phyloP scores from a whole-genome alignment of 305 asterid species.

The Ilex paraguariensis region DNA sequence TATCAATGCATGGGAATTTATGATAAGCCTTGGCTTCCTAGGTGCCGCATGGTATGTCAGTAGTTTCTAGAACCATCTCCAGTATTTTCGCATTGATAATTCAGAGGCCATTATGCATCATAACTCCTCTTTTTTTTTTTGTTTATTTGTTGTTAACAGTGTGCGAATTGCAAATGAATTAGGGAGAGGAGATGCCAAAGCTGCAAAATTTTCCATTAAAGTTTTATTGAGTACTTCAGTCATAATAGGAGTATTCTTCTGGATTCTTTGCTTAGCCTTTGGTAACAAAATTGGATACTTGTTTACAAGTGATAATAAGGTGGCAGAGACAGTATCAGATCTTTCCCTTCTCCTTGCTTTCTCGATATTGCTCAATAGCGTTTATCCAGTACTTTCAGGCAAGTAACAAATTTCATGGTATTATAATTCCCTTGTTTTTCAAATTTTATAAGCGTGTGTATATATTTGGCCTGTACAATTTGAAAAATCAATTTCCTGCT shows the following conservation, averaged over 20 bases:
- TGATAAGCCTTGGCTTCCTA: constrained; percentile 56
- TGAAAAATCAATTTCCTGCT: no score
- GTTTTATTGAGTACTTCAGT: constrained; percentile 38
- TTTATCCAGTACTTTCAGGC: constrained; percentile 61
- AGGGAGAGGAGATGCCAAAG: constrained; percentile 61
- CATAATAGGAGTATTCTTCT: constrained; percentile 36
- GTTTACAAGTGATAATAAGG: constrained; percentile 28
- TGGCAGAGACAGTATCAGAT: constrained; percentile 38
- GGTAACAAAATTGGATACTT: constrained; percentile 40
- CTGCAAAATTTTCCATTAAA: constrained; percentile 43
- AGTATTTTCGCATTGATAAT: no score
- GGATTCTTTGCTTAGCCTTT: constrained; percentile 38
- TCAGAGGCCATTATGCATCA: no score
- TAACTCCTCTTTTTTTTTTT: not conserved
- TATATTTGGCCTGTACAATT: no score
- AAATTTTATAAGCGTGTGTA: no score
- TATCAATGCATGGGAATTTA: constrained; percentile 47
- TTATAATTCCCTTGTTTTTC: no score
- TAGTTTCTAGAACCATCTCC: not conserved
- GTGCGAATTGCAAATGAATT: constrained; percentile 65
- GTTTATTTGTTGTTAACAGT: constrained; percentile 11
- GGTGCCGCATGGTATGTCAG: constrained; percentile 54
- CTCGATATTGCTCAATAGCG: constrained; percentile 50
- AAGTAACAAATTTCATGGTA: constrained; percentile 1
- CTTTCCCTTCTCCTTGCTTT: constrained; percentile 58